Percentiles rank a stretch among this genome's conserved stretches.
phyloP scores from a whole-genome alignment of 495 filamentous ascomycete genomes.

The Penicillium bovifimosum region DNA sequence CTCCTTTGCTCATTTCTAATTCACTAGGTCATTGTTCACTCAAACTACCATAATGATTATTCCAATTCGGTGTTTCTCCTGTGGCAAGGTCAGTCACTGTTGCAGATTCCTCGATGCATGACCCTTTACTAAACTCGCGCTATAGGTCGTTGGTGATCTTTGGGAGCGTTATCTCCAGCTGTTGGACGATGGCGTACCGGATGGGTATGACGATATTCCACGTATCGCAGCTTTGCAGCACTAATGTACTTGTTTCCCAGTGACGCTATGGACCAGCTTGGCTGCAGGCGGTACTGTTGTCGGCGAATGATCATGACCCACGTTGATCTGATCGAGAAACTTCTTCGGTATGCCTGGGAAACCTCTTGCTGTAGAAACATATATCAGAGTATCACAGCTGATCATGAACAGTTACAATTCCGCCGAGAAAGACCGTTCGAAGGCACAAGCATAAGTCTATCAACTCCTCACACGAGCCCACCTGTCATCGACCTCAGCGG shows the following conservation, averaged over 20 bases:
- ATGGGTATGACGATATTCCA: conserved; percentile 54
- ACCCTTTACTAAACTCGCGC: conserved; percentile 12
- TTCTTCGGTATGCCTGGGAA: conserved; percentile 66
- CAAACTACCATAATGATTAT: conserved; percentile 83
- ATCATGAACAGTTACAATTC: conserved; percentile 28
- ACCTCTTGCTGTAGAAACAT: not conserved
- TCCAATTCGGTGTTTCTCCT: conserved; percentile 96
- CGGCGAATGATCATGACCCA: conserved; percentile 99
- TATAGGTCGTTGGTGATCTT: conserved; percentile 87
- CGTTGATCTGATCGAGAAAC: conserved; percentile 97
- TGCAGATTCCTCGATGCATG: not conserved
- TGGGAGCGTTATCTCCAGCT: conserved; percentile 90
- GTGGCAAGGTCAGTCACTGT: conserved; percentile 73
- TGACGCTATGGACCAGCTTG: conserved; percentile 89
- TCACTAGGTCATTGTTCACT: not conserved
- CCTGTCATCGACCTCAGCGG: not conserved
- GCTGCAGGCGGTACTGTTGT: conserved; percentile 94
- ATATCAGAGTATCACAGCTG: not conserved
- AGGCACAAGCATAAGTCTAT: conserved; percentile 24
- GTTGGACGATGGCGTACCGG: conserved; percentile 67
- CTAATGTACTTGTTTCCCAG: conserved; percentile 35
- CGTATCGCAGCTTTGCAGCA: not conserved
- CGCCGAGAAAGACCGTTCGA: conserved; percentile 33
- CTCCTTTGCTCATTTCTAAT: conserved; percentile 15
- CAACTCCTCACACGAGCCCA: not conserved